These are phyloP conservation scores for Serpula lacrymans DNA, from an alignment of 768 basidiomycete species.

Conservation along the genomic window DNA sequence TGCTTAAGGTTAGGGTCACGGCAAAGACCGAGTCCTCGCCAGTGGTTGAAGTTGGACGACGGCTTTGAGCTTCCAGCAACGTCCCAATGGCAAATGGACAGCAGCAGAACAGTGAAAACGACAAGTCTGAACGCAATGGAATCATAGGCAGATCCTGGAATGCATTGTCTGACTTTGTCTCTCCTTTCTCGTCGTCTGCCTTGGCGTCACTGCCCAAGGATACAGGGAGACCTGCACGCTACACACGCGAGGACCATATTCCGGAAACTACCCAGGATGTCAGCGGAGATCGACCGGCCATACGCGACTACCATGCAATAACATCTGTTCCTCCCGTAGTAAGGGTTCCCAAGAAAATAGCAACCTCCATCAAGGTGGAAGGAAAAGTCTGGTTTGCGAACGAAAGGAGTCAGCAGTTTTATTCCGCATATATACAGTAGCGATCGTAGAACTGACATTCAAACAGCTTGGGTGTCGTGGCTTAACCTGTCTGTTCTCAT, in stretches of 20 bases:
- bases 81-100: conserved; percentile 8
- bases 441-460: conserved; percentile 4
- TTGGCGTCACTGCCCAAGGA: conserved; percentile 45
- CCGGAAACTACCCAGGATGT: conserved; percentile 53
- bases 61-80: conserved; percentile 1
- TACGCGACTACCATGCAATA: conserved; percentile 76
- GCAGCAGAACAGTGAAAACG: conserved; percentile 7
- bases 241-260: conserved; percentile 71
- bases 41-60: conserved; percentile 22
- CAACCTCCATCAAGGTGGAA: conserved; percentile 83
- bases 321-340: conserved; percentile 60
- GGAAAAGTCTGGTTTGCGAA: conserved; percentile 98
- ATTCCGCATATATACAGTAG: neutral
- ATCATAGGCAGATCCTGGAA: conserved; percentile 61
- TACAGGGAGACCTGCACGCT: conserved; percentile 36
- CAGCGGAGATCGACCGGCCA: conserved; percentile 53
- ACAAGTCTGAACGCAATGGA: conserved; percentile 16
- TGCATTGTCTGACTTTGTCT: conserved; percentile 51
- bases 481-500: conserved; percentile 81
- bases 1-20: no score
- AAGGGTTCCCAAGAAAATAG: conserved; percentile 77
- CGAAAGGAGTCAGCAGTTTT: conserved; percentile 66
- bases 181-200: conserved; percentile 70
- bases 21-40: no score
- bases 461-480: conserved; percentile 88